Evolutionary conservation across 2,329 filamentous ascomycete species (phyloP), one percentile per base, ranked within the genome.

Genomic region (Colletotrichum siamense): DNA sequence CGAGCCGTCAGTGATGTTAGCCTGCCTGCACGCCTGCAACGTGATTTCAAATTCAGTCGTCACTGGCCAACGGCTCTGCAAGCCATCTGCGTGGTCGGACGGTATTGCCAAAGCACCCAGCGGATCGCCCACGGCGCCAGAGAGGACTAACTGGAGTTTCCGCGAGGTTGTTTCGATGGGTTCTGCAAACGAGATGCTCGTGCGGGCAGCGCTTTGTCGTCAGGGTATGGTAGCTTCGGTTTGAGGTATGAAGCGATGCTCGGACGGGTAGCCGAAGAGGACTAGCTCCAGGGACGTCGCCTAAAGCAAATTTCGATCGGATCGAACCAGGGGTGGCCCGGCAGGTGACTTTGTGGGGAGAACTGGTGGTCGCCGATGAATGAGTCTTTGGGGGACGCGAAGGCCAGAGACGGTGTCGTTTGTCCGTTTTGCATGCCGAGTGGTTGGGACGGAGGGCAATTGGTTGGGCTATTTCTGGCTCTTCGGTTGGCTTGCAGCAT

Each of bases 171-270:
- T 73, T 28, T 65, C 59, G 8, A 64, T 39, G 55, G 30, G 36
- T 36, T 44, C 52, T 16, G 12, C 15, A 32, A 36, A 32, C 32
- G 26, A 65, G n/a, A 73, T 44, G 70, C 57, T 34, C 34, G 69
- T 73, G 69, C 55, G 63, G 15, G 44, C 15, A 69, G 59, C 70
- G 73, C 73, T 76, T 69, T 69, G 70, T 76, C 57, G 34, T 55
- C 39, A 36, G 44, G 39, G 44, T 18, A 44, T 9, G 49, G 52
- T 67, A 44, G 62, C 64, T 61, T 49, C 36, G 70, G 57, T 73
- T 68, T 69, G 70, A 73, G 57, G 55, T 64, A n/a, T 32, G 63
- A 76, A 10, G 69, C 22, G 63, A 63, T 26, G 73, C 70, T 73
- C 63, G 73, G 57, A 49, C 63, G 36, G 55, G 8, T 13, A 36